phyloP scores from a whole-genome alignment of 2,329 filamentous ascomycete genomes.

The Metarhizium rileyi region DNA sequence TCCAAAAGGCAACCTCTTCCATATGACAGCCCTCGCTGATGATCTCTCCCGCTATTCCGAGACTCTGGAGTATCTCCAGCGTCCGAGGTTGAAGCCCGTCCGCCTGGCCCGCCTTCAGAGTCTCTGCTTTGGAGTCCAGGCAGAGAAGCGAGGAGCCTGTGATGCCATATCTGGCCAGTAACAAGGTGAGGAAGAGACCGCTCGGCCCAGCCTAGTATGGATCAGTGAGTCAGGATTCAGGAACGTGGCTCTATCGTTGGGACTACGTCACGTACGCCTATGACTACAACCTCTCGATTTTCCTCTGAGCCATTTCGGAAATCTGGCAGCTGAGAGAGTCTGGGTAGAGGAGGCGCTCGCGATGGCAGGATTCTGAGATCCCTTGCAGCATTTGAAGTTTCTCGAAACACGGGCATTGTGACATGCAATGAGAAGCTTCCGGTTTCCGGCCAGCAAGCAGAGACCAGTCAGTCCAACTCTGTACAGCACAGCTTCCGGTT shows the following conservation, averaged over 20 bases:
- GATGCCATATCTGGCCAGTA: not conserved
- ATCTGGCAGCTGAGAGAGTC: not conserved
- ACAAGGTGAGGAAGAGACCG: not conserved
- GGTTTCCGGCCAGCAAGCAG: not conserved
- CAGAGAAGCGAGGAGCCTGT: not conserved
- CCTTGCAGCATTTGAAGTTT: not conserved
- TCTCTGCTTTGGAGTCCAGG: not conserved
- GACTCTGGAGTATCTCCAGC: not conserved
- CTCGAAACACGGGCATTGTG: not conserved
- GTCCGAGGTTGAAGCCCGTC: not conserved
- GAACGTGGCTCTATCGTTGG: not conserved
- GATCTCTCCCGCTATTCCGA: not conserved
- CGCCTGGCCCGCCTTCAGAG: not conserved
- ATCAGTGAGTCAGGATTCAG: not conserved
- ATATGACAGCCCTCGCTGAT: not conserved
- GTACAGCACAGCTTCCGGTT: no score
- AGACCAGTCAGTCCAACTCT: no score
- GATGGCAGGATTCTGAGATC: not conserved
- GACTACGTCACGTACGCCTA: not conserved
- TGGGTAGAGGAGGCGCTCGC: not conserved
- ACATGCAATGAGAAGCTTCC: not conserved
- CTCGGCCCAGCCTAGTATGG: not conserved
- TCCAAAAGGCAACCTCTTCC: not conserved
- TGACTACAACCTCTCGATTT: not conserved
- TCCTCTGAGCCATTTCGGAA: not conserved